phyloP scores from a whole-genome alignment of 371 early-diverging fungal species.

The Chytridium lagenaria region DNA sequence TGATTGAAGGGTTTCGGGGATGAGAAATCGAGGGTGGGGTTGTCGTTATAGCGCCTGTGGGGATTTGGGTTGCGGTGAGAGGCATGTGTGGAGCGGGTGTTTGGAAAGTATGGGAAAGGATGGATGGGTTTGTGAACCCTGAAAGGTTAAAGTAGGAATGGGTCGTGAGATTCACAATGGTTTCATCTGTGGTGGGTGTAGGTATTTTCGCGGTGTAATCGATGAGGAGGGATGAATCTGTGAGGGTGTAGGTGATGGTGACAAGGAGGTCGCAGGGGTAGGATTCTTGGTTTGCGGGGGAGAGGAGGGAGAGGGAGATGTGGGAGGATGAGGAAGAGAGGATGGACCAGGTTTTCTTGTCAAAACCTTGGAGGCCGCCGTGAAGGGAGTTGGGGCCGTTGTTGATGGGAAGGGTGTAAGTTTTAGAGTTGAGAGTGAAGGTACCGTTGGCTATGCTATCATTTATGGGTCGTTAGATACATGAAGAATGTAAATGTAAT shows the following conservation, averaged over 20 bases:
- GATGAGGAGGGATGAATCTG: constrained; percentile 45
- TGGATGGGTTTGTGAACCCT: constrained; percentile 55
- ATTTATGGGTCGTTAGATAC: constrained; percentile 13
- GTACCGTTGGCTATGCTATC: constrained; percentile 55
- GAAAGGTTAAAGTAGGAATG: constrained; percentile 68
- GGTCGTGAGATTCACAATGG: constrained; percentile 59
- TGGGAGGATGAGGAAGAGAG: constrained; percentile 26
- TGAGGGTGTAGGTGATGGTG: constrained; percentile 42
- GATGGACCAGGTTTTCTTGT: constrained; percentile 35
- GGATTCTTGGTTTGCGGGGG: constrained; percentile 56
- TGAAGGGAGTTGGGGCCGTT: constrained; percentile 61
- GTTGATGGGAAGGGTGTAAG: constrained; percentile 54
- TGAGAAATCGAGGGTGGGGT: constrained; percentile 61
- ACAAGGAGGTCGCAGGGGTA: constrained; percentile 57
- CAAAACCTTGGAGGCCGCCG: constrained; percentile 50
- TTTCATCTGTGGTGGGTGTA: constrained; percentile 26
- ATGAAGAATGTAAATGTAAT: not conserved
- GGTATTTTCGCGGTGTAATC: constrained; percentile 44
- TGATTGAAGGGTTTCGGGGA: constrained; percentile 55
- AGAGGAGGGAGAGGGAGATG: constrained; percentile 36
- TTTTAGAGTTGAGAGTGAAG: constrained; percentile 47
- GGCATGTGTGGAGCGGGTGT: constrained; percentile 45
- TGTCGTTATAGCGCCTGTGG: constrained; percentile 60
- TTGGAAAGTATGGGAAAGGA: constrained; percentile 52
- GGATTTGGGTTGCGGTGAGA: constrained; percentile 62